phyloP scores from a whole-genome alignment of 2,329 filamentous ascomycete genomes.

The Colletotrichum karsti region DNA sequence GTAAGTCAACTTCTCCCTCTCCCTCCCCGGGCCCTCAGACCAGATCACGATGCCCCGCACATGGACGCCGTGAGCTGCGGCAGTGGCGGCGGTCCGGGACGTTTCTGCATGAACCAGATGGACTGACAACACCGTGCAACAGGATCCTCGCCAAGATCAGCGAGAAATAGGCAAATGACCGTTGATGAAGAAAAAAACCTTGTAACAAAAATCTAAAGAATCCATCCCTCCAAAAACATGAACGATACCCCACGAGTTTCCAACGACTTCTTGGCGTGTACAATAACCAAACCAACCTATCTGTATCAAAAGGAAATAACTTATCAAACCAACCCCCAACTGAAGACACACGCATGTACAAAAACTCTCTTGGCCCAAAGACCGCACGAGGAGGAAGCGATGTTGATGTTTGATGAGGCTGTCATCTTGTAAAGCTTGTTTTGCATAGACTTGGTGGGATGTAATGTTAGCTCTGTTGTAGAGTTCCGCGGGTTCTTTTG shows the following conservation, averaged over 20 bases:
- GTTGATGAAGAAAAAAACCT: not conserved
- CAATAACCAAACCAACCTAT: too few species aligned
- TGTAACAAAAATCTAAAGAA: not conserved
- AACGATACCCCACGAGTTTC: slow-evolving; percentile 38
- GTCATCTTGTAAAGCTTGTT: not conserved
- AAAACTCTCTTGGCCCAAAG: not conserved
- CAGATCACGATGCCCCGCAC: not conserved
- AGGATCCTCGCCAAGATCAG: slow-evolving; percentile 99
- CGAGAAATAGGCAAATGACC: slow-evolving; percentile 63
- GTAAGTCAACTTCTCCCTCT: slow-evolving; percentile 69
- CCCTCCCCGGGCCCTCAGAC: too few species aligned
- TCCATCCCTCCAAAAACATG: not conserved
- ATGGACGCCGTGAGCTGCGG: not conserved
- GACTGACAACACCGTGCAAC: not conserved
- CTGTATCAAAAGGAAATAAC: slow-evolving; percentile 38
- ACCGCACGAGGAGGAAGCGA: too few species aligned
- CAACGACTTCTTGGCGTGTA: slow-evolving; percentile 31
- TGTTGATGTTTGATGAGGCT: too few species aligned
- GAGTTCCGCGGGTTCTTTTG: not conserved
- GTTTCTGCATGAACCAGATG: not conserved
- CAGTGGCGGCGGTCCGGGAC: not conserved
- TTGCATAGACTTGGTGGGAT: slow-evolving; percentile 4
- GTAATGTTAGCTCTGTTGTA: not conserved
- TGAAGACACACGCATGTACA: too few species aligned
- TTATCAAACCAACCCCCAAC: not conserved